A percentile compares a stretch with the other conserved stretches of the same genome.
phyloP scores from a whole-genome alignment of 1,284 basidiomycete species.

The Ganoderma meredithae region DNA sequence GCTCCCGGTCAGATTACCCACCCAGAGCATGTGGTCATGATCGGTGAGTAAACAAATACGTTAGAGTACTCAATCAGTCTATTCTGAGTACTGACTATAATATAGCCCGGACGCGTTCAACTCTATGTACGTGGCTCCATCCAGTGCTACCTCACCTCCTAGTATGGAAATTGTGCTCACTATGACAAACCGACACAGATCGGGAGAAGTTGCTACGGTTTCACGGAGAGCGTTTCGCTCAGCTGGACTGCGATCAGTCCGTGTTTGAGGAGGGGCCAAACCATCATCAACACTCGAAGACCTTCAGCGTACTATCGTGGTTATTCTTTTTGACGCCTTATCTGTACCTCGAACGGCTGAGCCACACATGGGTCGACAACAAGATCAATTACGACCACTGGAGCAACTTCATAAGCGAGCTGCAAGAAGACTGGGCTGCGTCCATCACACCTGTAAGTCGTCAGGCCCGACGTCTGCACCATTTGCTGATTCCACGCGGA shows the following conservation, averaged over 20 bases:
- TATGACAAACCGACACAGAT: neutral
- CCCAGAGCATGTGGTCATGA: neutral
- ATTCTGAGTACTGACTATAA: neutral
- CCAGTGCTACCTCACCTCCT: no score
- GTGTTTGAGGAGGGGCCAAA: neutral
- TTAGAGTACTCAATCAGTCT: neutral
- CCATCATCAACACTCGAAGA: conserved; percentile 15
- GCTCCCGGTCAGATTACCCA: neutral
- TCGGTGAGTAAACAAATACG: neutral
- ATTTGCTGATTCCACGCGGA: neutral
- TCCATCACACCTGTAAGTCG: conserved; percentile 40
- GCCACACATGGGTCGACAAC: conserved; percentile 37
- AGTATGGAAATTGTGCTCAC: no score
- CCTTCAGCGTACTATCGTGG: conserved; percentile 33
- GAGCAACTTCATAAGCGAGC: conserved; percentile 34
- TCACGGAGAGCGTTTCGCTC: conserved; percentile 36
- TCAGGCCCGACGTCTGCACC: neutral
- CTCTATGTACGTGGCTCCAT: neutral
- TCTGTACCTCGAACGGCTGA: conserved; percentile 34
- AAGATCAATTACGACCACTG: conserved; percentile 37
- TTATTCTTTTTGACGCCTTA: conserved; percentile 37
- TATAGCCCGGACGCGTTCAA: neutral
- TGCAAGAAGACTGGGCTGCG: conserved; percentile 39
- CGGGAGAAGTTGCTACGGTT: conserved; percentile 31
- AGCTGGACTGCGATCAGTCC: conserved; percentile 23